phyloP scores from a whole-genome alignment of 331 rosid species.

The Ulmus americana region DNA sequence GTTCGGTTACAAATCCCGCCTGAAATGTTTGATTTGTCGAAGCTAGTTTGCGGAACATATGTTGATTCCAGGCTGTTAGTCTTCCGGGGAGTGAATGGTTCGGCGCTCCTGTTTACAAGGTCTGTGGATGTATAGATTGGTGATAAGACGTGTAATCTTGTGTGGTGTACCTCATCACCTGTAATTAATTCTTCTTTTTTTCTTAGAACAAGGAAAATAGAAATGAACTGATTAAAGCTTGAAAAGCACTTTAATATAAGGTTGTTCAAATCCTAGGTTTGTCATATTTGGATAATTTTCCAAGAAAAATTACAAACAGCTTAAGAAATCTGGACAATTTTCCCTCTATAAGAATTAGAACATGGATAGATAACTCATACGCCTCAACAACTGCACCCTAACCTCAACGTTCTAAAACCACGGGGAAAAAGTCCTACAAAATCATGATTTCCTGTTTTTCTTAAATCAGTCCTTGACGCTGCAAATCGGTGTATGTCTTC shows the following conservation, averaged over 20 bases:
- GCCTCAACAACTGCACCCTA: too few species aligned
- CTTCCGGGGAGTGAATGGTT: constrained; percentile 82
- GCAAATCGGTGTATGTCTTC: constrained; percentile 88
- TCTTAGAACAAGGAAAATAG: neutral
- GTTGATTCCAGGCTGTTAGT: constrained; percentile 79
- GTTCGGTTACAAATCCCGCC: constrained; percentile 75
- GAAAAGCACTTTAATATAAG: too few species aligned
- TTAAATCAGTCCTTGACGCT: constrained; percentile 89
- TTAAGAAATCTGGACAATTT: too few species aligned
- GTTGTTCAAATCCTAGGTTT: too few species aligned
- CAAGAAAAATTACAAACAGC: too few species aligned
- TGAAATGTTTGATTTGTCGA: constrained; percentile 79
- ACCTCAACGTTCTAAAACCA: neutral
- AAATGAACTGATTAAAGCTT: neutral
- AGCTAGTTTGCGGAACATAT: constrained; percentile 86
- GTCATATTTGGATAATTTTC: too few species aligned
- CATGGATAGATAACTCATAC: too few species aligned
- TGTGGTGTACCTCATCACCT: neutral
- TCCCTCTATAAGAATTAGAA: too few species aligned
- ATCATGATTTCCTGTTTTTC: neutral
- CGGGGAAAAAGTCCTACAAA: neutral
- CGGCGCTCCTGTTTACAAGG: constrained; percentile 85
- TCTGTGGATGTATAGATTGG: constrained; percentile 45
- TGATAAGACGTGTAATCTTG: neutral
- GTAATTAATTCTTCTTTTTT: constrained; percentile 1